Base-by-base conservation (phyloP, 2,329 filamentous ascomycete genomes). In the Aspergillus fructus region DNA sequence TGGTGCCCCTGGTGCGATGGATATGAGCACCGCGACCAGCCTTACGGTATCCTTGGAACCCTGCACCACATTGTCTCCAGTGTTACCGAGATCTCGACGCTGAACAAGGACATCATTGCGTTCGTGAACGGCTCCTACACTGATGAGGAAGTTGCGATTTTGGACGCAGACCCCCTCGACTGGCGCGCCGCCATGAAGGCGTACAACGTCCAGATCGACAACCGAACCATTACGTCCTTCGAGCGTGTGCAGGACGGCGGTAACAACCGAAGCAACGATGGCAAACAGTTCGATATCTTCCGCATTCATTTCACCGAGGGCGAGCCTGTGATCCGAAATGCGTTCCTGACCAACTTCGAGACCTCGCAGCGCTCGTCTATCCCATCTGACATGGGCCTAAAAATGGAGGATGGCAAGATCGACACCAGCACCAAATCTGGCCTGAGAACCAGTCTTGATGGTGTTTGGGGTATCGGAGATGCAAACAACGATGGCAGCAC, bases 1-100 rank as follows among this genome's bases (percentile, higher is more conserved):
- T 87, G 84, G 83, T 87, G 85, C 54, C 83, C 84, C 0, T 87
- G 85, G 85, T 87, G 85, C 60, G 85, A 87, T 64, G 85, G 85
- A 12, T 77, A 81, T 61, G 85, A 87, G 70, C 83, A 87, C 66
- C 81, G 79, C 0, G 83, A 86, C 64, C 83, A 86, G 59, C 58
- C 78, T 0, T 75, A 87, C 1, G 84, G 84, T 1, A 74, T 87
- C 34, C 67, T 88, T 0, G 79, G 76, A 1, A 60, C 73, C 1
- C 68, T 86, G 0, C 63, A 73, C 1, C 72, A 80, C 27, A 71
- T 82, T 0, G 71, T 82, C 0, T 71, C 71, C 3, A 68, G 77
- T 5, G 78, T 83, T 0, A 72, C 80, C 13, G 83, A 87, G 65
- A 76, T 85, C 9, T 66, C 78, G 15, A 85, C 82, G 0, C 71